Evolutionary conservation across 2,329 filamentous ascomycete genomes (phyloP), one percentile per base, ranked within the genome.

Genomic region (Pseudogymnoascus sp.): DNA sequence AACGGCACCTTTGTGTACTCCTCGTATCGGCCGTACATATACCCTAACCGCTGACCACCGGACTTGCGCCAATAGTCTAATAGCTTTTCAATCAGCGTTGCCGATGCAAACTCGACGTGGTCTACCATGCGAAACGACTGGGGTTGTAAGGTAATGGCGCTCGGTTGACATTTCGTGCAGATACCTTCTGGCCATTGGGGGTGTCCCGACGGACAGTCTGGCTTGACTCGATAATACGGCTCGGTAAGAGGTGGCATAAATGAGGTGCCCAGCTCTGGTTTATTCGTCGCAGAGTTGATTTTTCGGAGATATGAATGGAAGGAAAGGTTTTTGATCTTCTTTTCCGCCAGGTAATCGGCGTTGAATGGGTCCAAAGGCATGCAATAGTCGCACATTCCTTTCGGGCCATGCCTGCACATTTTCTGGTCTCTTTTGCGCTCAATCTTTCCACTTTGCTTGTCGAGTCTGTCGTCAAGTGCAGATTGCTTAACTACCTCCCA

Each of bases 301-400:
- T 99, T 99, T 68, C 93, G 87, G 53, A 99, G 82, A 74, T 97
- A 88, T 3, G 93, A 90, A 76, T 99, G 95, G 77, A 97, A 97
- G 0, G 95, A 97, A 28, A 95, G 82, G 76, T 99, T 96, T 76
- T 99, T 99, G 82, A 99, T 97, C 82, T 97, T 97, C 81, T 93
- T 96, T 70, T 99, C 93, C 31, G 86, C 85, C 16, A 99, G 83
- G 71, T 97, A 97, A 63, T 87, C 87, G n/a, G 88, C 76, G 72
- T 96, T 88, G 76, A 96, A 99, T 0, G 95, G 95, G 72, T 99
- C 95, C 60, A 97, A 78, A 0, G 96, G 96, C 85, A 96, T 96
- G 78, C 95, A 99, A 77, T 97, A 96, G 77, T 99, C 95, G 76
- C 95, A 99, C 95, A 99, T 99, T 74, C 95, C 95, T 77, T 96